Conservation (phyloP, 73 alveolate genomes). For the Paramecium caudatum region DNA sequence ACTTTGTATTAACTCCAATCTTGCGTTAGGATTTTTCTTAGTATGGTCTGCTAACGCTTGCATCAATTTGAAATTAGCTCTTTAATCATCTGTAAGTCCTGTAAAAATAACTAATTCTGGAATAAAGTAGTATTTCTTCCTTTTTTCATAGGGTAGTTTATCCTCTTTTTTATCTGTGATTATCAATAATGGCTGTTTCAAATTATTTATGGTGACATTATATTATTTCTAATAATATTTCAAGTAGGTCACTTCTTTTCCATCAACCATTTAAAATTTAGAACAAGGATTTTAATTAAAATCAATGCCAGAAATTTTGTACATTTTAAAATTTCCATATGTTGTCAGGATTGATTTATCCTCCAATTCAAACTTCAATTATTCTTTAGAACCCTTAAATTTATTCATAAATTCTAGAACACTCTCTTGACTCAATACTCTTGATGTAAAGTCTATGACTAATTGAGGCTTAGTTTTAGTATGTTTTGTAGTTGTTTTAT, state of each 20-base stretch:
- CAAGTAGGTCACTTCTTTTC: slow-evolving; percentile 81
- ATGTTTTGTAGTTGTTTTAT: not conserved
- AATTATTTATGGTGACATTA: slow-evolving; percentile 81
- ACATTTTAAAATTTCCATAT: slow-evolving; percentile 85
- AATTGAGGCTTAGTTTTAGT: not conserved
- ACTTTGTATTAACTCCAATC: slow-evolving; percentile 68
- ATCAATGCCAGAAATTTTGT: slow-evolving; percentile 86
- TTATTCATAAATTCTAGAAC: not conserved
- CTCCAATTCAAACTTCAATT: slow-evolving; percentile 67
- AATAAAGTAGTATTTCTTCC: too few relatives aligned
- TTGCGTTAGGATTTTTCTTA: slow-evolving; percentile 75
- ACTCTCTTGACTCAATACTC: slow-evolving; percentile 68
- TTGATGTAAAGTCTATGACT: slow-evolving; percentile 55
- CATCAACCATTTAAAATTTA: slow-evolving; percentile 67
- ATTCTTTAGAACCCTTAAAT: not conserved
- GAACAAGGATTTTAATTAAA: slow-evolving; percentile 83
- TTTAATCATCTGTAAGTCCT: slow-evolving; percentile 91
- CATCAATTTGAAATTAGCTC: slow-evolving; percentile 86
- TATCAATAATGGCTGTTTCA: slow-evolving; percentile 82
- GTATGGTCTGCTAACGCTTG: slow-evolving; percentile 82
- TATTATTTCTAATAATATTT: slow-evolving; percentile 88
- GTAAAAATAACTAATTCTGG: slow-evolving; percentile 94
- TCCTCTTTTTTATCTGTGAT: slow-evolving; percentile 78
- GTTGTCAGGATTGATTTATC: slow-evolving; percentile 86
- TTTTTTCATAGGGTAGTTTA: too few relatives aligned